phyloP scores from a whole-genome alignment of 257 asterid genomes.

The Solanum arcanum region DNA sequence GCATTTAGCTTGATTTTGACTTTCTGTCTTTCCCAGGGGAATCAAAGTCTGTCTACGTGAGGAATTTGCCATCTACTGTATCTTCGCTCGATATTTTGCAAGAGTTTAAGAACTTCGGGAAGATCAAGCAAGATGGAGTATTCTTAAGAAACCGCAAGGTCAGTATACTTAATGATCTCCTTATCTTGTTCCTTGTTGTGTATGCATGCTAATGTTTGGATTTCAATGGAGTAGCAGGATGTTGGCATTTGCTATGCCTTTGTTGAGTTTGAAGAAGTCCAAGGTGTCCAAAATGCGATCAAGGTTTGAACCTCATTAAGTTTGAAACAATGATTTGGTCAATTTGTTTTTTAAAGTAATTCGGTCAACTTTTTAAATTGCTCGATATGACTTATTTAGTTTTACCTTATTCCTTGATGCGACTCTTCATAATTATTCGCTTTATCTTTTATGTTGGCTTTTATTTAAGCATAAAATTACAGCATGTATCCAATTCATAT shows the following conservation, averaged over 20 bases:
- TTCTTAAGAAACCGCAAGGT: conserved; percentile 65
- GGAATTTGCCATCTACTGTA: conserved; percentile 52
- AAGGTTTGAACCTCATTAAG: conserved; percentile 26
- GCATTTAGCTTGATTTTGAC: not conserved
- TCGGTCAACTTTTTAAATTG: not conserved
- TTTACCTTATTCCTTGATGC: not conserved
- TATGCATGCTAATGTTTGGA: conserved; percentile 7
- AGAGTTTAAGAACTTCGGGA: conserved; percentile 67
- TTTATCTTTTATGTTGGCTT: not conserved
- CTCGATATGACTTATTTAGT: not conserved
- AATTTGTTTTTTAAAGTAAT: not conserved
- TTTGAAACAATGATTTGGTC: not conserved
- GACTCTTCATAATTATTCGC: not conserved
- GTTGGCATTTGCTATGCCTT: conserved; percentile 75
- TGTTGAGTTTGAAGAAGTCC: conserved; percentile 74
- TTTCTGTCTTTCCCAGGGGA: conserved; percentile 34
- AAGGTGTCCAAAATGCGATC: conserved; percentile 65
- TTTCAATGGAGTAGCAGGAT: conserved; percentile 40
- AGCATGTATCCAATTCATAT: not conserved
- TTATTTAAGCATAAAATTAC: not conserved
- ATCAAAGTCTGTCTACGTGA: conserved; percentile 68
- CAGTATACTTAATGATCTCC: not conserved
- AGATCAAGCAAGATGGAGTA: conserved; percentile 66
- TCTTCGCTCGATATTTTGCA: conserved; percentile 45
- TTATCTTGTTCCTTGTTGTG: not conserved